Evolutionary conservation across 2,329 filamentous ascomycete genomes (phyloP), one percentile per base, ranked within the genome.

Genomic region (Leptosphaerulina australis): DNA sequence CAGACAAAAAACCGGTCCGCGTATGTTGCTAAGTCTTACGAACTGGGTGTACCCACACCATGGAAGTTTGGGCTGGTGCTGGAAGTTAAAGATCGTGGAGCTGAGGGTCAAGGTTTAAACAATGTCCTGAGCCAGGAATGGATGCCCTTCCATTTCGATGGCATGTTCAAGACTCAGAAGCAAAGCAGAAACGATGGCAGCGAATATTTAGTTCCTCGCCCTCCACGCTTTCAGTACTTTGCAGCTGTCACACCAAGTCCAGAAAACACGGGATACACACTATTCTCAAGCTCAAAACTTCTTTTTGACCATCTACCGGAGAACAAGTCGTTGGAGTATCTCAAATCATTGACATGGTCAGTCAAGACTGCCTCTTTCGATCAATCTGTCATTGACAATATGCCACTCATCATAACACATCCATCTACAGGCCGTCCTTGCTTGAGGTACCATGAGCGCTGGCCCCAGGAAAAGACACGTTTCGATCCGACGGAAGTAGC

Each of bases 61-160:
- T 83, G 81, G 81, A 82, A 77, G 47, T 83, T 82, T 44, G 82
- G 80, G 0, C 82, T 85, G 62, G 72, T 86, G 6, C 83, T 83
- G 2, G 82, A 84, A 50, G 83, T 85, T 0, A 83, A 85, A 56
- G 82, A 86, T 43, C 81, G 80, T 9, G 82, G 80, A 41, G 75
- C 66, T 1, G 71, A 79, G 4, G 73, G 74, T 0, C 67, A 73
- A 5, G 75, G 76, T 0, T 62, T 78, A 14, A 83, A 83, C 56
- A 83, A 83, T 25, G 79, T 83, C 1, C 67, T 82, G 1, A 81
- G 78, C 0, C 71, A 56, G 5, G 63, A 65, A 47, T 77, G 77
- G 58, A 82, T 83, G 80, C 81, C 82, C 0, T 81, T 82, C 64
- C 82, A 84, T 55, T 84, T 77, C 30, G 82, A 84, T 37, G 82